A percentile compares a stretch with the other conserved stretches of the same genome.
Conservation (phyloP, 305 asterid genomes). For the Fraxinus nigra region DNA sequence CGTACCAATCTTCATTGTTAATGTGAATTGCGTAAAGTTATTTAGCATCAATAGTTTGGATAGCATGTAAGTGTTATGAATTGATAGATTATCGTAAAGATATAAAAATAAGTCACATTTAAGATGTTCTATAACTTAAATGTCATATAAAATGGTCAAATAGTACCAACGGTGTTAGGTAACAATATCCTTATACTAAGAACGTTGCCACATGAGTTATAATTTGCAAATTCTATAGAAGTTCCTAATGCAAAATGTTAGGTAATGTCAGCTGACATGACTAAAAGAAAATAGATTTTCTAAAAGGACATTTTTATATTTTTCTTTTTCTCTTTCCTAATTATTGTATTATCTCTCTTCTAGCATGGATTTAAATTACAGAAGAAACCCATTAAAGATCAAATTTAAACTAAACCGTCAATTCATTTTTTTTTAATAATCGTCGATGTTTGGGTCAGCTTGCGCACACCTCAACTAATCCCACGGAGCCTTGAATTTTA, state of each 20-base stretch:
- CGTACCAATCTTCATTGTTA: not conserved
- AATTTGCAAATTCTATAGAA: not conserved
- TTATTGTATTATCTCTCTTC: too few species aligned
- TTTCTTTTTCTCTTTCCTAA: not conserved
- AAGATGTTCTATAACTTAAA: not conserved
- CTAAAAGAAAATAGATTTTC: not conserved
- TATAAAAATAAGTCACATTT: too few species aligned
- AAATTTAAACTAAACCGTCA: not conserved
- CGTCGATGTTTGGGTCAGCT: too few species aligned
- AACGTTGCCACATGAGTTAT: not conserved
- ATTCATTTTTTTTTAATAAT: too few species aligned
- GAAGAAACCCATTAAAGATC: not conserved
- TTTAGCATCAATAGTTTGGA: not conserved
- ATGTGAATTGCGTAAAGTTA: not conserved
- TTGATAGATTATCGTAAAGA: not conserved
- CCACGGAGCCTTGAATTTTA: too few species aligned
- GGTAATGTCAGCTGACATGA: not conserved
- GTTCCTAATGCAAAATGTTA: not conserved
- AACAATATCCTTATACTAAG: too few species aligned
- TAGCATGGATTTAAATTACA: too few species aligned
- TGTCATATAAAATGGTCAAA: not conserved
- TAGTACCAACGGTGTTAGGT: too few species aligned
- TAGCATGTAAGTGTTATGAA: too few species aligned
- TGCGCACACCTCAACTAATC: too few species aligned
- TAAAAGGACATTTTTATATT: too few species aligned